A percentile compares a stretch with the other conserved stretches of the same genome.
These are phyloP conservation scores for Macrocybe gigantea DNA, from an alignment of 768 basidiomycete species.

Conservation along the genomic window DNA sequence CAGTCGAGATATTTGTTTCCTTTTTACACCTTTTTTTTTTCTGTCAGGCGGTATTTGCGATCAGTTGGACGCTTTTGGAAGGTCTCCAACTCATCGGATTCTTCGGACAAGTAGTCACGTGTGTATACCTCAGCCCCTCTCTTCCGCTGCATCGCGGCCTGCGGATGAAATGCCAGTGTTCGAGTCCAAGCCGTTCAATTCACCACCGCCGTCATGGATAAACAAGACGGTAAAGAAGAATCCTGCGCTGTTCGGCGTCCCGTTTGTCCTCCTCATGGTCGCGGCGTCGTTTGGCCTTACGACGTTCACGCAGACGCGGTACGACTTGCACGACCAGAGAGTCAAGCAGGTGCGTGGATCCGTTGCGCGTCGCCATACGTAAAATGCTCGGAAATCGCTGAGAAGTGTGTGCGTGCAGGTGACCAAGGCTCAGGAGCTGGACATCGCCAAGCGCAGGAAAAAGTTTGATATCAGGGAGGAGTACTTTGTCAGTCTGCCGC, in stretches of 20 bases:
- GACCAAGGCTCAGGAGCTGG: constrained; percentile 72
- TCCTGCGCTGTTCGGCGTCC: constrained; percentile 77
- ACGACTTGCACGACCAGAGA: constrained; percentile 82
- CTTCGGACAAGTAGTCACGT: too few relatives aligned
- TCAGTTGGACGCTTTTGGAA: too few relatives aligned
- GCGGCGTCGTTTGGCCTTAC: constrained; percentile 80
- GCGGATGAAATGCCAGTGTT: constrained; percentile 42
- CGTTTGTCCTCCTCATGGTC: constrained; percentile 83
- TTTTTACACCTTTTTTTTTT: too few relatives aligned
- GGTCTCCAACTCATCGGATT: too few relatives aligned
- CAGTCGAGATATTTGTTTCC: too few relatives aligned
- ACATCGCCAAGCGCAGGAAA: constrained; percentile 62
- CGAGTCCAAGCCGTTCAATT: constrained; percentile 38
- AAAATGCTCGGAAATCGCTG: neutral
- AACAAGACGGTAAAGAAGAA: constrained; percentile 46
- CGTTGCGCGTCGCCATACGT: neutral
- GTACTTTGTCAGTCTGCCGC: constrained; percentile 72
- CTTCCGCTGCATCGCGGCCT: too few relatives aligned
- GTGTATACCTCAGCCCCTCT: too few relatives aligned
- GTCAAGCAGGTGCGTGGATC: constrained; percentile 50
- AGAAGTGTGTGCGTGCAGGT: constrained; percentile 32
- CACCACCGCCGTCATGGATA: constrained; percentile 20
- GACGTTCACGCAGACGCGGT: constrained; percentile 82
- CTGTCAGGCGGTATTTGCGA: too few relatives aligned
- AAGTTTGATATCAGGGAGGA: constrained; percentile 93